These are phyloP conservation scores for Dorcoceras hygrometricum DNA, from an alignment of 257 asterid genomes.

Conservation along the genomic window DNA sequence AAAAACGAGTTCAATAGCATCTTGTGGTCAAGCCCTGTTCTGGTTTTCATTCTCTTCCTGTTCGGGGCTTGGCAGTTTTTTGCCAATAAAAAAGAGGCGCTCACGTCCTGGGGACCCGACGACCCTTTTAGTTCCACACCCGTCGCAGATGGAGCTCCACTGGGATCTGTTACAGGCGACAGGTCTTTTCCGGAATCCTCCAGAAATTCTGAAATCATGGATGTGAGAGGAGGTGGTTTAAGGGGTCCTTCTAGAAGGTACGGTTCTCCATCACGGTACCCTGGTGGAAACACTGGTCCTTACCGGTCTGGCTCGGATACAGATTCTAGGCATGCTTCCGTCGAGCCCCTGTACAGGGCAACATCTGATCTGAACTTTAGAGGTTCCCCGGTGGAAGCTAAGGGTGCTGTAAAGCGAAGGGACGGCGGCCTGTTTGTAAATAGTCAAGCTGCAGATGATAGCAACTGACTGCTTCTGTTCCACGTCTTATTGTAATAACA, in stretches of 20 bases:
- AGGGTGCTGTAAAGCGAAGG: constrained; percentile 63
- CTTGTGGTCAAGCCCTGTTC: constrained; percentile 83
- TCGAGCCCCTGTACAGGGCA: constrained; percentile 59
- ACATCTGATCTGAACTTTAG: constrained; percentile 62
- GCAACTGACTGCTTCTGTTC: constrained; percentile 34
- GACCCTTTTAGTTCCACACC: constrained; percentile 60
- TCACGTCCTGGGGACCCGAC: constrained; percentile 92
- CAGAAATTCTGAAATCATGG: constrained; percentile 63
- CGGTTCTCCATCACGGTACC: constrained; percentile 63
- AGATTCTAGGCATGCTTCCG: constrained; percentile 50
- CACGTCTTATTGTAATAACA: constrained; percentile 15
- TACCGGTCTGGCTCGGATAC: constrained; percentile 49
- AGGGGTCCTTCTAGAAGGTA: constrained; percentile 68
- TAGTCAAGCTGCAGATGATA: constrained; percentile 59
- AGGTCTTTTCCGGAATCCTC: constrained; percentile 60
- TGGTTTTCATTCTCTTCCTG: constrained; percentile 77
- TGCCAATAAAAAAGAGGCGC: constrained; percentile 87
- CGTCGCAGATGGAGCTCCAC: constrained; percentile 42
- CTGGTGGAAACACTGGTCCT: constrained; percentile 48
- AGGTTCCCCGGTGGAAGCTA: constrained; percentile 54
- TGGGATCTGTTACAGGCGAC: constrained; percentile 45
- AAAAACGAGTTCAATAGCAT: constrained; percentile 76
- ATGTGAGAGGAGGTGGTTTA: constrained; percentile 52
- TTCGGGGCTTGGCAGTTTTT: constrained; percentile 88
- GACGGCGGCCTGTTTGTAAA: constrained; percentile 47